A percentile compares a stretch with the other conserved stretches of the same genome.
These are phyloP conservation scores for Plasmodium gaboni DNA, from an alignment of 169 alveolate genomes.

Conservation along the genomic window DNA sequence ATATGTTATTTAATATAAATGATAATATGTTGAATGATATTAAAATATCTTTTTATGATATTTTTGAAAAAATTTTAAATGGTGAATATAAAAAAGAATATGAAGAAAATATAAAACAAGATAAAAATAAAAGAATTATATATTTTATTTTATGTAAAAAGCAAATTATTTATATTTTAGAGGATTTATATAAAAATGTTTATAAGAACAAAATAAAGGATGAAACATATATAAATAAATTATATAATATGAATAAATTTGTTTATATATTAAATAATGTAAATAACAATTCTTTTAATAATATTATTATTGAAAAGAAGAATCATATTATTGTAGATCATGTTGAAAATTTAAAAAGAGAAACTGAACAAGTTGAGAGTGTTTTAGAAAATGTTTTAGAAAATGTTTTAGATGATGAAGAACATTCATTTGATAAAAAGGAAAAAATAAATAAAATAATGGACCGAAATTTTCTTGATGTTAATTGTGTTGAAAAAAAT, in stretches of 20 bases:
- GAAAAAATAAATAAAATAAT: neutral
- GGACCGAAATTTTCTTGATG: no score
- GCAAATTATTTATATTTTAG: slow-evolving; percentile 31
- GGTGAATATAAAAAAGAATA: slow-evolving; percentile 13
- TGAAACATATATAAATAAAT: slow-evolving; percentile 24
- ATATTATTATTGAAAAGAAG: neutral
- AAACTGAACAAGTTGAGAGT: slow-evolving; percentile 15
- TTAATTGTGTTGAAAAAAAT: no score
- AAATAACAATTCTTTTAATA: slow-evolving; percentile 5
- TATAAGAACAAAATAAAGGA: neutral
- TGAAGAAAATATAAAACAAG: slow-evolving; percentile 35
- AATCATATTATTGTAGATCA: neutral
- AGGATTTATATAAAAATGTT: slow-evolving; percentile 18
- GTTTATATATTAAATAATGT: slow-evolving; percentile 16
- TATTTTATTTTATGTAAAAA: slow-evolving; percentile 41
- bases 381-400: neutral
- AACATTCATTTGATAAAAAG: neutral
- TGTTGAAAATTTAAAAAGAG: slow-evolving; percentile 1
- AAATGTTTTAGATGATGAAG: neutral
- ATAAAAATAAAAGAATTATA: slow-evolving; percentile 14
- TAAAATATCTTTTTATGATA: slow-evolving; percentile 26
- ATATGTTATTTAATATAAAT: slow-evolving; percentile 19
- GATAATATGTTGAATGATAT: slow-evolving; percentile 17
- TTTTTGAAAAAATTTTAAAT: slow-evolving; percentile 11
- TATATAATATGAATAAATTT: slow-evolving; percentile 29